phyloP scores from a whole-genome alignment of 1,139 yeast genomes.

The Sugiyamaella grinbergsii region DNA sequence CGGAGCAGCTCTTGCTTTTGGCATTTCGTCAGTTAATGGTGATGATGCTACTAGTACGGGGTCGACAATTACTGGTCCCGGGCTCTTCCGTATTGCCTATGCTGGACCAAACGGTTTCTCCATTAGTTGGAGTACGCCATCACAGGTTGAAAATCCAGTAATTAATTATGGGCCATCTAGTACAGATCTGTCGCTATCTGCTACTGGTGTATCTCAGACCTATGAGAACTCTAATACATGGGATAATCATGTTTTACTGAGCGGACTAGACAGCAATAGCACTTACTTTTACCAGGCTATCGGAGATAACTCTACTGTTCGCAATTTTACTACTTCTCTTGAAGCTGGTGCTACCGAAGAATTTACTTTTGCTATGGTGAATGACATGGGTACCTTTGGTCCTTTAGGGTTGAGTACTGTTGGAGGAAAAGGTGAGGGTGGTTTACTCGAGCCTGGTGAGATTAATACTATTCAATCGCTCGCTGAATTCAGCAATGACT shows the following conservation, averaged over 20 bases:
- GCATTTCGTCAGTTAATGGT: not conserved
- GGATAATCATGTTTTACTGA: slow-evolving; percentile 36
- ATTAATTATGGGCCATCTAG: slow-evolving; percentile 34
- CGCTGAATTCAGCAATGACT: slow-evolving; percentile 29
- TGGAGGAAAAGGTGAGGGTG: slow-evolving; percentile 27
- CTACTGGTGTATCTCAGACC: slow-evolving; percentile 35
- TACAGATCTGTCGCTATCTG: slow-evolving; percentile 27
- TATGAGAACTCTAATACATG: slow-evolving; percentile 37
- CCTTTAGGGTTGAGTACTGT: slow-evolving; percentile 32
- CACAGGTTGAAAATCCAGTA: slow-evolving; percentile 27
- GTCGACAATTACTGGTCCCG: slow-evolving; percentile 16
- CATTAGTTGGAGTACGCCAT: slow-evolving; percentile 32
- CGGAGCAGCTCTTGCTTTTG: not conserved
- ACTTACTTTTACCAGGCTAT: slow-evolving; percentile 36
- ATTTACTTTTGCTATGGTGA: slow-evolving; percentile 34
- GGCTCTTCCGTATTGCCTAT: slow-evolving; percentile 34
- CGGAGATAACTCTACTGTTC: slow-evolving; percentile 21
- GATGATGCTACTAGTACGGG: slow-evolving; percentile 6
- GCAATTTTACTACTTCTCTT: slow-evolving; percentile 33
- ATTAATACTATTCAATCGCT: slow-evolving; percentile 36
- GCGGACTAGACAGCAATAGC: slow-evolving; percentile 34
- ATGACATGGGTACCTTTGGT: slow-evolving; percentile 37
- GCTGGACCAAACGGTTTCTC: slow-evolving; percentile 30
- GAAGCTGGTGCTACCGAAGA: slow-evolving; percentile 12
- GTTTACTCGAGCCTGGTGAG: slow-evolving; percentile 21